Evolutionary conservation across 2,329 filamentous ascomycete species (phyloP).

Genomic region (Myriosclerotinia curreyana): DNA sequence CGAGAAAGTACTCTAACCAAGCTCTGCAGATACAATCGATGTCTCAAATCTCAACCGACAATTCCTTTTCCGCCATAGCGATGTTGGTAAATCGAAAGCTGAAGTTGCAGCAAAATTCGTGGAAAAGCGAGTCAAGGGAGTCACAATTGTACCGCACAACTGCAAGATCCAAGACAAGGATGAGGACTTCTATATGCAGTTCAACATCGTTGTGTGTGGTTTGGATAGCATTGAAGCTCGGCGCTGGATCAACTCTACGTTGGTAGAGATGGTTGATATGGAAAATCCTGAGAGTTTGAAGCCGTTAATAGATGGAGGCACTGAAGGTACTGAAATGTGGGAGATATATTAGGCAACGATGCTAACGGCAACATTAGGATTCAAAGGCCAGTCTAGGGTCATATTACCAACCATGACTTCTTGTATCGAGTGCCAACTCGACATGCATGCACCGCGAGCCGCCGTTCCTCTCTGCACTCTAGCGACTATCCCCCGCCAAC

Average conservation of each 20-base stretch:
- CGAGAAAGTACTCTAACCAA: conserved; percentile 21
- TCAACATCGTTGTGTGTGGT: conserved; percentile 89
- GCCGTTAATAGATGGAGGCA: conserved; percentile 93
- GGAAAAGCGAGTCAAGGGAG: conserved; percentile 81
- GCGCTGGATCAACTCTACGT: conserved; percentile 96
- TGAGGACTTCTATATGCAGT: conserved; percentile 94
- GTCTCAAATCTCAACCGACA: conserved; percentile 97
- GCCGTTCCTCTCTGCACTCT: conserved; percentile 95
- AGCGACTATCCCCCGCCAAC: conserved; percentile 92
- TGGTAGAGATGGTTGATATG: conserved; percentile 85
- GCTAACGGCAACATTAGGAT: conserved; percentile 52
- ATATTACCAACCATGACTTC: conserved; percentile 89
- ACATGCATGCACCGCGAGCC: conserved; percentile 97
- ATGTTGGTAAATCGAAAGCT: conserved; percentile 92
- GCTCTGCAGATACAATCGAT: conserved; percentile 79
- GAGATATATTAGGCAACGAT: not conserved
- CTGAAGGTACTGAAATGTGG: conserved; percentile 60
- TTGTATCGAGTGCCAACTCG: conserved; percentile 96
- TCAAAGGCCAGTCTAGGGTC: conserved; percentile 94
- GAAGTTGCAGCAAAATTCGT: conserved; percentile 91
- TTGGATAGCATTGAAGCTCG: conserved; percentile 95
- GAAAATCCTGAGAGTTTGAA: conserved; percentile 83
- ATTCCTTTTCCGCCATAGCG: conserved; percentile 87
- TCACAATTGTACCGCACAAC: conserved; percentile 91
- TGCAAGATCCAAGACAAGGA: conserved; percentile 96